Evolutionary conservation across 78 protist genomes (phyloP), one percentile per base, ranked within the genome.

Genomic region (Chrysochromulina tobinii): DNA sequence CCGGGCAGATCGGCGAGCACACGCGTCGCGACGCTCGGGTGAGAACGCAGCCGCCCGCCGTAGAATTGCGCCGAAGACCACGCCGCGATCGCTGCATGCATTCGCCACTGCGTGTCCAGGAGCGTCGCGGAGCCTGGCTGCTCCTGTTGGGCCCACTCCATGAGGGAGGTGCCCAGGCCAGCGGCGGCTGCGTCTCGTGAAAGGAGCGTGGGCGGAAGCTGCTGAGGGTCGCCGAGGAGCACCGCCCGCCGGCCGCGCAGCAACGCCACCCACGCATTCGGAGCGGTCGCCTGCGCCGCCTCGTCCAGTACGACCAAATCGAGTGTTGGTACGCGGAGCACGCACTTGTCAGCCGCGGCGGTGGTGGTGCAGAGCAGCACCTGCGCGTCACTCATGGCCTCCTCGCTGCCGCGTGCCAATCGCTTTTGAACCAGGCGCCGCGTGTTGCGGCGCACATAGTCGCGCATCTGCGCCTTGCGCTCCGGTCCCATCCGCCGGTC

Each of bases 181-280:
- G 8, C 50, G 20, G 27, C 27, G 9, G 12, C 21, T 18, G 73
- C 73, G 8, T 67, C 73, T 23, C 9, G 73, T 5, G 73, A 67
- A 15, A 67, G 12, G 9, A 67, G 9, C 73, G 73, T 67, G 27
- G 73, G 73, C n/a, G 73, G 73, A 4, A 67, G 18, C 73, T 67
- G 73, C 66, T 50, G 15, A 12, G 67, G 50, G 18, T 51, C 89
- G 12, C 89, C 89, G 55, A 51, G 53, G 21, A 93, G 75, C 53
- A 93, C 75, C 27, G 9, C 89, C 0, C 61, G 38, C 8, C 72
- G 18, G 54, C 93, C 95, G 54, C 86, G 86, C 25, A 77, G 93
- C 50, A 96, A 67, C 3, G 98, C 95, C 9, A 97, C 92, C 98
- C 98, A 97, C 50, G 95, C 94, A 15, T 91, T 61, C 23, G 97